phyloP scores from a whole-genome alignment of 371 early-diverging fungal genomes.

The Umbelopsis sp. region DNA sequence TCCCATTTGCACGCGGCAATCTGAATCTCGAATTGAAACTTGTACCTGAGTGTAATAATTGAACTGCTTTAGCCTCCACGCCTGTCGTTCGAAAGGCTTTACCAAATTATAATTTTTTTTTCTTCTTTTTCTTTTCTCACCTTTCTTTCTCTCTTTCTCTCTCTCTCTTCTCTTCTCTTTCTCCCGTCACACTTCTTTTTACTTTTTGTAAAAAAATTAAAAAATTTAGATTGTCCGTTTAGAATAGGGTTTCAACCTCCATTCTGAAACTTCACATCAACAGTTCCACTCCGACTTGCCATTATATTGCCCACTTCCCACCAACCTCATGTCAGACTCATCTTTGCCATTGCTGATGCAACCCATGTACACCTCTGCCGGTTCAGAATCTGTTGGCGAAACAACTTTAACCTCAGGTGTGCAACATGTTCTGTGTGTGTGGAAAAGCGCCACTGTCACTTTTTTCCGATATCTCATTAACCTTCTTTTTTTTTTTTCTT shows the following conservation, averaged over 20 bases:
- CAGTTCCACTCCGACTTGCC: background rate
- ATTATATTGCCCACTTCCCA: background rate
- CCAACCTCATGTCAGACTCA: background rate
- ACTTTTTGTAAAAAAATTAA: too few relatives aligned
- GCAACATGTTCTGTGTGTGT: background rate
- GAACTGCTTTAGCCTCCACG: too few relatives aligned
- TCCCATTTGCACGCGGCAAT: too few relatives aligned
- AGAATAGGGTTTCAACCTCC: background rate
- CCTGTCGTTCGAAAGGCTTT: too few relatives aligned
- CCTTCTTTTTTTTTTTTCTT: background rate
- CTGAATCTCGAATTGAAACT: too few relatives aligned
- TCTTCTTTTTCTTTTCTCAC: background rate
- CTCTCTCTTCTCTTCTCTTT: background rate
- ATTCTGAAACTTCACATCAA: background rate
- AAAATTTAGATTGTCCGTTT: background rate
- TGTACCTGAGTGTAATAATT: too few relatives aligned
- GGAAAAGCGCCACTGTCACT: background rate
- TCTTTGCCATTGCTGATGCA: slow-evolving; percentile 15
- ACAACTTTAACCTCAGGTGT: background rate
- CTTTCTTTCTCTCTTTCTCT: background rate
- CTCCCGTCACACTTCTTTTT: background rate
- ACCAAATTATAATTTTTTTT: background rate
- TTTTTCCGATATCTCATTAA: slow-evolving; percentile 5
- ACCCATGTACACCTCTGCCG: slow-evolving; percentile 13
- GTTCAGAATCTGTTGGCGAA: background rate